A percentile compares a stretch with the other conserved stretches of the same genome.
These are phyloP conservation scores for Microstegium vimineum DNA, from an alignment of 176 grass and related monocot species.

Conservation along the genomic window DNA sequence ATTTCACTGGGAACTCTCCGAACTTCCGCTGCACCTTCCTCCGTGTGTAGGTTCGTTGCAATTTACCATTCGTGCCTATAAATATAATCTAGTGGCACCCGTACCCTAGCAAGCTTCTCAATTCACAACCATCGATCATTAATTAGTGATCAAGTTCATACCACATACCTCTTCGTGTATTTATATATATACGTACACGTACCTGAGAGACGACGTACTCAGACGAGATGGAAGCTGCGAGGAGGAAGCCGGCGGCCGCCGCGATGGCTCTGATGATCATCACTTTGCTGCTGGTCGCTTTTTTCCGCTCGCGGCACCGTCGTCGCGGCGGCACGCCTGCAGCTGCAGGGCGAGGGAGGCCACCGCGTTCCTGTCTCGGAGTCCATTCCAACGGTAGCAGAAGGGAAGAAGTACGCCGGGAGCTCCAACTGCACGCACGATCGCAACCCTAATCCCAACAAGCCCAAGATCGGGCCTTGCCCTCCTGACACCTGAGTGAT, in stretches of 20 bases:
- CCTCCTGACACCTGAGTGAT: not conserved
- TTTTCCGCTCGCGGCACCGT: not conserved
- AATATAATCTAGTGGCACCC: not conserved
- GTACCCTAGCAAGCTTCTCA: not conserved
- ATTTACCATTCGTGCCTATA: not conserved
- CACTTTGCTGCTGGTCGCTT: not conserved
- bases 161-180: not conserved
- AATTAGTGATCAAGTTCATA: not conserved
- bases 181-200: too few species aligned
- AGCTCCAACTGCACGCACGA: slow-evolving; percentile 4
- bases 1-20: not conserved
- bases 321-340: not conserved
- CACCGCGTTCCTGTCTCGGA: not conserved
- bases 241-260: not conserved
- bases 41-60: not conserved
- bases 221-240: not conserved
- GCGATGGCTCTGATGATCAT: not conserved
- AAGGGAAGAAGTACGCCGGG: not conserved
- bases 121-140: not conserved
- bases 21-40: not conserved
- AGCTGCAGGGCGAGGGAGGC: not conserved
- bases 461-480: not conserved
- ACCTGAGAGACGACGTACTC: not conserved
- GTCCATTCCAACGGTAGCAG: not conserved
- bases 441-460: too few species aligned